Conservation (phyloP, 176 grass and related monocot species). For the Tillandsia leiboldiana region DNA sequence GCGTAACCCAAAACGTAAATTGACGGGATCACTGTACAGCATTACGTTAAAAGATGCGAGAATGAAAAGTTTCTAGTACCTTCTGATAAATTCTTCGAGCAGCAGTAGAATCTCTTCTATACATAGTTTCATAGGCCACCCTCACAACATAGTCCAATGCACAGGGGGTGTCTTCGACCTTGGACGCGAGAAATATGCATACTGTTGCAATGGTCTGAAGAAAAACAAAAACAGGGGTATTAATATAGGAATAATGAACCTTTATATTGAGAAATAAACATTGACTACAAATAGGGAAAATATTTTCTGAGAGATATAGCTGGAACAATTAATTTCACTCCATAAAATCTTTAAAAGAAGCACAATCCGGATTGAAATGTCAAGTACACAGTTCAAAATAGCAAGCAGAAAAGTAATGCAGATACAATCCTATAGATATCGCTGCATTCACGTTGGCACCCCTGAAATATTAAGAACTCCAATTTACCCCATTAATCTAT, state of each 20-base stretch:
- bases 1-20: no score
- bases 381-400: no score
- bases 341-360: no score
- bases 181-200: constrained; percentile 66
- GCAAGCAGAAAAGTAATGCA: no score
- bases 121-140: constrained; percentile 48
- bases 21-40: no score
- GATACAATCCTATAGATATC: no score
- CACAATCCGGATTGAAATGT: no score
- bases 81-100: constrained; percentile 40
- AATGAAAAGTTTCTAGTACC: constrained; percentile 12
- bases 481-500: no score
- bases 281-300: neutral
- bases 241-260: neutral
- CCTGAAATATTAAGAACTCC: no score
- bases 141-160: constrained; percentile 40
- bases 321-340: no score
- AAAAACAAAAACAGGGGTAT: neutral
- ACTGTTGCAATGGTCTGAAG: constrained; percentile 52
- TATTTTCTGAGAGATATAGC: neutral
- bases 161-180: constrained; percentile 56
- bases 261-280: neutral
- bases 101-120: constrained; percentile 30
- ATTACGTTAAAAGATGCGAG: neutral
- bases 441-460: no score